phyloP scores from a whole-genome alignment of 371 early-diverging fungal genomes.

The Mucor velutinosus region DNA sequence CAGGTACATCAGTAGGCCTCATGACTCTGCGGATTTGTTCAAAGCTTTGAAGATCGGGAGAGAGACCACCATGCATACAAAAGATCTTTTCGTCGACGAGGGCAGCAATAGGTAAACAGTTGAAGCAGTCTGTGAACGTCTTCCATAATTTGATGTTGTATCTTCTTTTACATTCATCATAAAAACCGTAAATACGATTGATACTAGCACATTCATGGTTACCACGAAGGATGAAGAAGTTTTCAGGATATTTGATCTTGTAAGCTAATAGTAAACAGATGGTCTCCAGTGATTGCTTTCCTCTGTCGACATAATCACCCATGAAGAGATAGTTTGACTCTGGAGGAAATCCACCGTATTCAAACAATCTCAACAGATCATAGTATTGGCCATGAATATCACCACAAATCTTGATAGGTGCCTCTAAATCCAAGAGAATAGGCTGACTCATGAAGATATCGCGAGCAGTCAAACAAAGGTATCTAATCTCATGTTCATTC shows the following conservation, averaged over 20 bases:
- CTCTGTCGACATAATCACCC: constrained; percentile 96
- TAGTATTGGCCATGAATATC: constrained; percentile 89
- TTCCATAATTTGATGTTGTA: constrained; percentile 96
- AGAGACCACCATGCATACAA: constrained; percentile 98
- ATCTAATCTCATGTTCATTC: constrained; percentile 82
- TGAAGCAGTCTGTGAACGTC: constrained; percentile 96
- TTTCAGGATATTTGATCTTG: constrained; percentile 95
- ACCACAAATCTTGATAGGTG: constrained; percentile 92
- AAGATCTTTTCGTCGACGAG: constrained; percentile 96
- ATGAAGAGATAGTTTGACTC: constrained; percentile 90
- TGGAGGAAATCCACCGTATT: constrained; percentile 91
- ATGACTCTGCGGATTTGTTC: constrained; percentile 91
- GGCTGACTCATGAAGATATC: constrained; percentile 94
- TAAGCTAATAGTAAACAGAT: constrained; percentile 79
- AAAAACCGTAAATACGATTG: constrained; percentile 98
- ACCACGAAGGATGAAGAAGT: constrained; percentile 94
- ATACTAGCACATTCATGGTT: constrained; percentile 95
- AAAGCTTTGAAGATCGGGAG: constrained; percentile 88
- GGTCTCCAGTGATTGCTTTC: constrained; percentile 84
- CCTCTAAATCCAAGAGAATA: constrained; percentile 89
- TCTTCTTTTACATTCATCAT: constrained; percentile 97
- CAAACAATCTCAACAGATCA: constrained; percentile 90
- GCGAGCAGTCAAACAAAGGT: constrained; percentile 81
- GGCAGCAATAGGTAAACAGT: constrained; percentile 96
- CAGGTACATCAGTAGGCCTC: constrained; percentile 98